phyloP scores from a whole-genome alignment of 768 basidiomycete genomes.

The Tulasnella sp. region DNA sequence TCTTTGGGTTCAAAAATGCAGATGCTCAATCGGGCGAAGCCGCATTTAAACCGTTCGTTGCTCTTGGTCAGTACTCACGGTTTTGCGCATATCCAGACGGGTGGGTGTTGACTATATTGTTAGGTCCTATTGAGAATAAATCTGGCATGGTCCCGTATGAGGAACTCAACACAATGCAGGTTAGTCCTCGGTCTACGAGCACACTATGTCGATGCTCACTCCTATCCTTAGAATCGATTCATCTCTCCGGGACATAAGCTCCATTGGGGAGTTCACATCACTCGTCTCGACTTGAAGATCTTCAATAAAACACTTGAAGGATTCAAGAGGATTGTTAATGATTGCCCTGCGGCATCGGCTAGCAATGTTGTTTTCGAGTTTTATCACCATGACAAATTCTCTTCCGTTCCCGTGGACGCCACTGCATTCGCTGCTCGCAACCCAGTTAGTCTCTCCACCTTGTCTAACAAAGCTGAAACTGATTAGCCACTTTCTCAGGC shows the following conservation, averaged over 20 bases:
- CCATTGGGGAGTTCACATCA: conserved; percentile 7
- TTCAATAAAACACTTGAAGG: conserved; percentile 12
- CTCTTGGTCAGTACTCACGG: conserved; percentile 1
- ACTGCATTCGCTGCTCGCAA: conserved; percentile 10
- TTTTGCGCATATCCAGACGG: neutral
- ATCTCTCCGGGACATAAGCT: conserved; percentile 3
- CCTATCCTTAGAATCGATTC: conserved; percentile 9
- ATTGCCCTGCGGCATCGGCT: neutral
- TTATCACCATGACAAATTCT: conserved; percentile 10
- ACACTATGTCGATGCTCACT: too few relatives aligned
- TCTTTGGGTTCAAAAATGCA: conserved; percentile 2
- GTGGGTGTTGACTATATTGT: neutral
- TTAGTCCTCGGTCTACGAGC: conserved; percentile 3
- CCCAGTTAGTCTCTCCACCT: conserved; percentile 1
- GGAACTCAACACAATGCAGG: conserved; percentile 12
- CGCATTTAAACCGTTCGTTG: conserved; percentile 12
- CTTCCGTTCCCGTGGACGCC: conserved; percentile 5
- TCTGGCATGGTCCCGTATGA: conserved; percentile 13
- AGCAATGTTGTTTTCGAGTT: conserved; percentile 6
- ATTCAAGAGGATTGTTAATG: conserved; percentile 1
- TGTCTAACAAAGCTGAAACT: neutral
- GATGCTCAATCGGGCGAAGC: conserved; percentile 4
- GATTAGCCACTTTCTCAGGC: neutral
- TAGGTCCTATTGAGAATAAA: conserved; percentile 7
- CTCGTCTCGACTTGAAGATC: conserved; percentile 8